A percentile compares a stretch with the other conserved stretches of the same genome.
Evolutionary conservation across 1,284 basidiomycete species (phyloP).

Genomic region (Singerocomus inundabilis): DNA sequence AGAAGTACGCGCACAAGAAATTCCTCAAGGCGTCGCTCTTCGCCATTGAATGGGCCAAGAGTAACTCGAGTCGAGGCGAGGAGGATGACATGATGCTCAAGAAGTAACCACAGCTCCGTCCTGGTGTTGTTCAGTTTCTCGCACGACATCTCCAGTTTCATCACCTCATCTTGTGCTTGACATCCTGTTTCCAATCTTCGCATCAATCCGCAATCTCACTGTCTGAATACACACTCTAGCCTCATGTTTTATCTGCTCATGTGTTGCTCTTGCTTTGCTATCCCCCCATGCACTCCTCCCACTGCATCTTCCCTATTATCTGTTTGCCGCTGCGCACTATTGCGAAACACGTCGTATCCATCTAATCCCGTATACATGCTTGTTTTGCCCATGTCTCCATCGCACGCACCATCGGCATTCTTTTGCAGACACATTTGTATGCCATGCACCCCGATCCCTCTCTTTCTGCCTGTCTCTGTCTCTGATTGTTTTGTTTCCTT

Average conservation of each 20-base stretch:
- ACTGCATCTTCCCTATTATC: constrained; percentile 23
- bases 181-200: constrained; percentile 36
- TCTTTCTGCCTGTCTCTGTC: neutral
- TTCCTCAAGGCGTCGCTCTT: constrained; percentile 86
- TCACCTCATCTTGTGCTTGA: constrained; percentile 37
- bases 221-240: constrained; percentile 40
- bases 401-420: constrained; percentile 22
- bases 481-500: constrained; percentile 27
- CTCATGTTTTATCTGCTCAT: constrained; percentile 37
- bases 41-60: constrained; percentile 68
- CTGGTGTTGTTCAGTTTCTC: constrained; percentile 23
- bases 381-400: constrained; percentile 31
- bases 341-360: constrained; percentile 38
- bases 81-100: constrained; percentile 48
- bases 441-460: constrained; percentile 14
- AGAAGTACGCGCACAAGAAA: constrained; percentile 97
- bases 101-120: constrained; percentile 36
- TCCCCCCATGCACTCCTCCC: constrained; percentile 31
- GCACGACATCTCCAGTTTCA: constrained; percentile 29
- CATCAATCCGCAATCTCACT: constrained; percentile 37
- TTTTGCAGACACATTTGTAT: constrained; percentile 28
- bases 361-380: constrained; percentile 36
- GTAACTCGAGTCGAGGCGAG: constrained; percentile 35
- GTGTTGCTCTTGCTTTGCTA: constrained; percentile 36
- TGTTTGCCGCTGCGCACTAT: constrained; percentile 32